Evolutionary conservation across 2,329 filamentous ascomycete genomes (phyloP), one percentile per base, ranked within the genome.

Genomic region (Colletotrichum sp.): DNA sequence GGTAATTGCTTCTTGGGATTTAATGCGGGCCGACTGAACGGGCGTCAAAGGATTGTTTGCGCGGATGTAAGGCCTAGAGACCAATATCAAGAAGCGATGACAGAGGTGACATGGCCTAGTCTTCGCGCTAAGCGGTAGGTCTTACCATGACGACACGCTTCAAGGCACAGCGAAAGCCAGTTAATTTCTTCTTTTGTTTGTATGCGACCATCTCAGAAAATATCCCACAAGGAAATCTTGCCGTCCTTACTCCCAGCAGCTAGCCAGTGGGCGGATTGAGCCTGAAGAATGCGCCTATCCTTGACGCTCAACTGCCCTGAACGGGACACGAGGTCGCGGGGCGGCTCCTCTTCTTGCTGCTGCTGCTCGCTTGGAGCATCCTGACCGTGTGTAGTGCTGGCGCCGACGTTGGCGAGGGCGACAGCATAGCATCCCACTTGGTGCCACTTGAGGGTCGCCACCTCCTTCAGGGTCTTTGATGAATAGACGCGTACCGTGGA

Each of bases 381-480:
- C 67, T 55, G 68, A 68, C 68, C 43, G 77, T 67, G 48, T 24
- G 71, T 10, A 8, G 43, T 52, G 43, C 55, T 48, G 34, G 55
- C 48, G 15, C 68, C 64, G 24, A 92, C 79, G 28, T 85, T 80
- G 2, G 91, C 93, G 86, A 99, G 98, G 1, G 92, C 93, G 21
- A 95, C 90, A 5, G 95, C 91, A 85, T 97, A 98, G 78, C 95
- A 96, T 2, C 96, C 96, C 36, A 94, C 93, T 79, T 94, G 93
- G 84, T 99, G 97, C 96, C 96, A 99, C 84, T 98, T 98, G 78
- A 99, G 86, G 71, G 98, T 95, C 0, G 96, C 97, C 13, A 99
- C 85, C 84, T 99, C 96, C 81, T 93, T 94, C 88, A 99, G 89
- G 0, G 92, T 94, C 84, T 94, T 95, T 63, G 90, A 86, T 5